Evolutionary conservation across 2,329 filamentous ascomycete genomes (phyloP), one percentile per base, ranked within the genome.

Genomic region (Penicillium sp.): DNA sequence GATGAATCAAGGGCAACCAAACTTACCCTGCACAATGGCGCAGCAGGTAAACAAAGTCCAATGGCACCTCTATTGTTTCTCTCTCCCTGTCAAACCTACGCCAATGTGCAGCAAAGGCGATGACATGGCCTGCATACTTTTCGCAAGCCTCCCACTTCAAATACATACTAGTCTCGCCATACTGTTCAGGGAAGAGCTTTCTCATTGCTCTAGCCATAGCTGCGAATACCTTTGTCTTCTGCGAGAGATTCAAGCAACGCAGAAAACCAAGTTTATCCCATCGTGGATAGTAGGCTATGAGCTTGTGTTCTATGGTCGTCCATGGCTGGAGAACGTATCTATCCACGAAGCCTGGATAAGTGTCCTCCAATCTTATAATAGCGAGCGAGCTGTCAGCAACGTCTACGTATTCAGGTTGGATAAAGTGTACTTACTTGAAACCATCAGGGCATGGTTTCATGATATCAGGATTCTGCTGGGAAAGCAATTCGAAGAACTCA

Each of bases 21-120:
- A 26, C 38, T 21, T 43, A 52, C 50, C 28, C 24, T n/a, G 50
- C 50, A 52, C 14, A 45, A 3, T 52, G 14, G n/a, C 42, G 50
- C n/a, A 52, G 14, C 24, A 52, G 1, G 14, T 11, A 14, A 11
- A 45, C 16, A 46, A 52, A 52, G 5, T 21, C 26, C 14, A 14
- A 2, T 16, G 38, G 38, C 11, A 28, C 26, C 12, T 5, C 20
- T 21, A 43, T 21, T 4, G n/a, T 52, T 24, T 45, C 38, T 20
- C 28, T 23, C 6, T 16, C 11, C 3, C 14, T 26, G 7, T 45
- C 24, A 28, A 33, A 30, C 4, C 5, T 12, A 18, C 33, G 30
- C 48, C 38, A 52, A 18, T 45, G 23, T 21, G 20, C 3, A 20
- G 38, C 23, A 24, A 52, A 33, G 9, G n/a, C 9, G 6, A 20